Conservation (phyloP, 768 basidiomycete species). For the Collybia sp. region DNA sequence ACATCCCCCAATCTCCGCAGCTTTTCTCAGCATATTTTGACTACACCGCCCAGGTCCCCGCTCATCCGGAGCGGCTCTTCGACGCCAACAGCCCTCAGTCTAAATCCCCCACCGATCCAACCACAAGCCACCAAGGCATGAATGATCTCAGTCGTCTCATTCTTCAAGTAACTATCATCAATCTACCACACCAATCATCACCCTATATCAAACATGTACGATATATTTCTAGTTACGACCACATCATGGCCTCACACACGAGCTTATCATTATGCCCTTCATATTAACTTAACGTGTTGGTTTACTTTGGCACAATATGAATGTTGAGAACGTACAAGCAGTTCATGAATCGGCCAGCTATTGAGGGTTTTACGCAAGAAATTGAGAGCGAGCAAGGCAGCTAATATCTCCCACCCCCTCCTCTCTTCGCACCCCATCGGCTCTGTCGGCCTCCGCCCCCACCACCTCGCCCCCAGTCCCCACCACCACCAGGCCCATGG, state of each 20-base stretch:
- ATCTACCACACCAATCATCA: too few relatives aligned
- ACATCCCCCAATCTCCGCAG: constrained; percentile 25
- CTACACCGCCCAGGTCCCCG: constrained; percentile 18
- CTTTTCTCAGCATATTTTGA: constrained; percentile 5
- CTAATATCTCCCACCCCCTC: constrained; percentile 12
- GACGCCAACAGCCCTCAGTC: constrained; percentile 1
- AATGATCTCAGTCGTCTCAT: too few relatives aligned
- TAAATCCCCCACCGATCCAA: background rate
- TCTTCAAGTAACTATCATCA: too few relatives aligned
- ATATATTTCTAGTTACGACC: background rate
- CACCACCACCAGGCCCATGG: constrained; percentile 23
- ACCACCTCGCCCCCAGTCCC: constrained; percentile 12
- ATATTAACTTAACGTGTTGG: too few relatives aligned
- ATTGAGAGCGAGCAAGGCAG: too few relatives aligned
- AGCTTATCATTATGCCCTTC: too few relatives aligned
- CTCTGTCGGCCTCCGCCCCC: constrained; percentile 9
- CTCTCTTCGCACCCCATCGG: constrained; percentile 8
- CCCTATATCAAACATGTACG: background rate
- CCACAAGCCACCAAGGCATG: background rate
- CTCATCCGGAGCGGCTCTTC: constrained; percentile 9
- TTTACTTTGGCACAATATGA: too few relatives aligned
- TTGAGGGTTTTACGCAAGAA: too few relatives aligned
- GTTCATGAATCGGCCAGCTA: too few relatives aligned
- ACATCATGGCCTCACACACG: too few relatives aligned
- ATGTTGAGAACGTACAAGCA: too few relatives aligned